Conservation (phyloP, 257 asterid genomes). For the Gentiana macrophylla region DNA sequence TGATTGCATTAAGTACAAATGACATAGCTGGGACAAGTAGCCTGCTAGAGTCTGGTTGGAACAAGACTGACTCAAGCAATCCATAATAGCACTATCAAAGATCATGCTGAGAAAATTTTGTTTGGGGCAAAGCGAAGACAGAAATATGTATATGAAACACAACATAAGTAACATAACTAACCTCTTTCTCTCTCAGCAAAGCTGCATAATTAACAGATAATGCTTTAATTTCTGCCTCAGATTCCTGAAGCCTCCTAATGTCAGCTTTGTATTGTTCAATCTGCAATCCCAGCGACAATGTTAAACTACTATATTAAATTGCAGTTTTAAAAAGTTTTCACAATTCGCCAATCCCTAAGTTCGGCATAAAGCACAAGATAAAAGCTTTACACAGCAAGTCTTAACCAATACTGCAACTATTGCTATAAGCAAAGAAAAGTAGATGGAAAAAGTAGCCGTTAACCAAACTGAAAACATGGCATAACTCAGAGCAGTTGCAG, state of each 20-base stretch:
- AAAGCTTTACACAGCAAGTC: not conserved
- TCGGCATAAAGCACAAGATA: not conserved
- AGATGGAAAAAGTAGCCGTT: too few species aligned
- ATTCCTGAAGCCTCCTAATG: constrained; percentile 82
- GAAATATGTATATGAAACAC: not conserved
- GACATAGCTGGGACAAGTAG: too few species aligned
- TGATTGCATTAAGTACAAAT: too few species aligned
- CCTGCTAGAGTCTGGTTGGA: too few species aligned
- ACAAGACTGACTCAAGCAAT: too few species aligned
- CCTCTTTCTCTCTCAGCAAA: constrained; percentile 89
- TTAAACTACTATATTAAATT: not conserved
- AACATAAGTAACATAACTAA: constrained; percentile 12
- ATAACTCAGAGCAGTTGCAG: too few species aligned
- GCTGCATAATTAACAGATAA: constrained; percentile 91
- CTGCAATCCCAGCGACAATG: constrained; percentile 24
- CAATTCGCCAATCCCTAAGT: not conserved
- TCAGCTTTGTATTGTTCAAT: constrained; percentile 56
- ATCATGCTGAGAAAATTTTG: too few species aligned
- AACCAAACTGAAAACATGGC: too few species aligned
- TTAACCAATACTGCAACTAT: too few species aligned
- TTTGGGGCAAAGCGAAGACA: too few species aligned
- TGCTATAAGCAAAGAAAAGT: too few species aligned
- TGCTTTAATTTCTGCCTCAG: constrained; percentile 94
- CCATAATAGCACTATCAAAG: too few species aligned
- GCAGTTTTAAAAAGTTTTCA: not conserved